Percentiles rank a stretch among this genome's conserved stretches.
Conservation (phyloP, 768 basidiomycete species). For the Mycena leptocephala region DNA sequence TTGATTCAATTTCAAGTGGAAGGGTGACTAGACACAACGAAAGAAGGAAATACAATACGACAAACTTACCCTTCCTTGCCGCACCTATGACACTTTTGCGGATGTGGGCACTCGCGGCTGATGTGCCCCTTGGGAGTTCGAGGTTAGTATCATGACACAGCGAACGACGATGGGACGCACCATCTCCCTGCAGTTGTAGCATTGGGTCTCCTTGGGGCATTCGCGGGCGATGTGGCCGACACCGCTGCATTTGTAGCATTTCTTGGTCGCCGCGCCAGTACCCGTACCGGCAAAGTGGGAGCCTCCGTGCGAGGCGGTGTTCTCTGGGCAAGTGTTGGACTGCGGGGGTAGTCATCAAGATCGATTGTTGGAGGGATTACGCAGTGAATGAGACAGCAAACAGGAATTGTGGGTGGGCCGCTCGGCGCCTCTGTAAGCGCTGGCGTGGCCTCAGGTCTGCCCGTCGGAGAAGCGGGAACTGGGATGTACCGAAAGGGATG, state of each 20-base stretch:
- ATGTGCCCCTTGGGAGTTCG: constrained; percentile 8
- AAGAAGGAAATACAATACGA: not conserved
- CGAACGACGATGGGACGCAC: constrained; percentile 10
- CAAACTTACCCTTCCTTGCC: constrained; percentile 17
- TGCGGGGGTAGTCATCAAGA: constrained; percentile 11
- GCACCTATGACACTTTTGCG: constrained; percentile 4
- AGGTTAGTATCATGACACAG: constrained; percentile 13
- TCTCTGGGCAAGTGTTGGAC: constrained; percentile 9
- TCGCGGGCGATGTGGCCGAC: constrained; percentile 8
- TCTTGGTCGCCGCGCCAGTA: not conserved
- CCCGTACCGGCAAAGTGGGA: constrained; percentile 1
- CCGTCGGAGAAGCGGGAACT: not conserved
- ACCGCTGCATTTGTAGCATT: constrained; percentile 16
- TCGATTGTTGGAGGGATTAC: not conserved
- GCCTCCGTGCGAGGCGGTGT: constrained; percentile 1
- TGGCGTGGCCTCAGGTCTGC: not conserved
- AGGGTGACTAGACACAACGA: not conserved
- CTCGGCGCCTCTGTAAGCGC: constrained; percentile 1
- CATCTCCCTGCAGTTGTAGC: constrained; percentile 21
- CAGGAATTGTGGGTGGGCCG: constrained; percentile 10
- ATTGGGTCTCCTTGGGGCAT: constrained; percentile 12
- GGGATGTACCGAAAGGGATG: not conserved
- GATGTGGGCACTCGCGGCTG: too few relatives aligned
- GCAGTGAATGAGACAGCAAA: not conserved
- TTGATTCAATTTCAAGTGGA: not conserved